Evolutionary conservation across 2,329 filamentous ascomycete species (phyloP).

Genomic region (Blastomyces gilchristii): DNA sequence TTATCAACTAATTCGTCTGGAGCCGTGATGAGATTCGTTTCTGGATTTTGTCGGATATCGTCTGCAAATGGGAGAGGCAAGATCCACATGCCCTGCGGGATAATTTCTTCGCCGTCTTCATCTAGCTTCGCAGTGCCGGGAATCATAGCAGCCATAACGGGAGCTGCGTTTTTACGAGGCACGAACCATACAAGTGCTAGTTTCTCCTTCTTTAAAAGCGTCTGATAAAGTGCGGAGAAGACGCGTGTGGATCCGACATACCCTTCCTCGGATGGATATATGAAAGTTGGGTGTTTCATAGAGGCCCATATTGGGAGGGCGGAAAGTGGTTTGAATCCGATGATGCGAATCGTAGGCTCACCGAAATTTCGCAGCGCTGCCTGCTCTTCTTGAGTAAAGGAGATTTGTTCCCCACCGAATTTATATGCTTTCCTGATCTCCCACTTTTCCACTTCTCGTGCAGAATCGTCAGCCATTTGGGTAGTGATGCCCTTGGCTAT

Average conservation of each 20-base stretch:
- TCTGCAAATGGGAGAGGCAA: slow-evolving; percentile 81
- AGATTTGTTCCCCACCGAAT: slow-evolving; percentile 82
- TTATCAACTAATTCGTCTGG: slow-evolving; percentile 64
- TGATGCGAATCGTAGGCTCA: slow-evolving; percentile 69
- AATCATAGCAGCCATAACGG: slow-evolving; percentile 68
- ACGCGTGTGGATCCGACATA: slow-evolving; percentile 86
- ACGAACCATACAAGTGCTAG: slow-evolving; percentile 87
- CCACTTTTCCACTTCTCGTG: slow-evolving; percentile 62
- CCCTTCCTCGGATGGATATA: slow-evolving; percentile 86
- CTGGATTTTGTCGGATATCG: slow-evolving; percentile 67
- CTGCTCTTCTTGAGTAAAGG: slow-evolving; percentile 77
- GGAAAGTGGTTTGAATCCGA: slow-evolving; percentile 81
- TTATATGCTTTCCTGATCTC: slow-evolving; percentile 91
- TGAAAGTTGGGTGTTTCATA: slow-evolving; percentile 75
- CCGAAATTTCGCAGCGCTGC: slow-evolving; percentile 70
- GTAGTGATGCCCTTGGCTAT: slow-evolving; percentile 66
- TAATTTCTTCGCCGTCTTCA: slow-evolving; percentile 55
- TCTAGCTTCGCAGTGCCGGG: slow-evolving; percentile 60
- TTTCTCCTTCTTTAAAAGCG: slow-evolving; percentile 67
- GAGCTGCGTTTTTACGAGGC: slow-evolving; percentile 66
- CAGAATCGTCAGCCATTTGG: slow-evolving; percentile 66
- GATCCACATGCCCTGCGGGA: slow-evolving; percentile 81
- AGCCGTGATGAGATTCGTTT: slow-evolving; percentile 47
- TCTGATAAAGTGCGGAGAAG: slow-evolving; percentile 83
- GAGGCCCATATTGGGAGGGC: slow-evolving; percentile 74